phyloP scores from a whole-genome alignment of 371 early-diverging fungal species.

The Apophysomyces sp. region DNA sequence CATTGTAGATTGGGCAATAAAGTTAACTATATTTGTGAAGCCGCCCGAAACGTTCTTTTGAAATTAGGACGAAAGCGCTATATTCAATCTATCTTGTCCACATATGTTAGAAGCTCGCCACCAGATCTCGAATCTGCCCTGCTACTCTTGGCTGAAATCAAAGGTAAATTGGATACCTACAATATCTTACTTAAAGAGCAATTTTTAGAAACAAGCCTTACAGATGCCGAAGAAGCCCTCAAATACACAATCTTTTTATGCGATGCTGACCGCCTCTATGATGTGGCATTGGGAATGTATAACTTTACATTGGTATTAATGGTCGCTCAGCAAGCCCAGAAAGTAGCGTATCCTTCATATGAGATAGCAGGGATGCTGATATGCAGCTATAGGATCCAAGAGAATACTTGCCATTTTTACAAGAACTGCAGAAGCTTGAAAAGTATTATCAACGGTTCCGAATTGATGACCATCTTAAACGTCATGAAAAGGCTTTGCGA shows the following conservation, averaged over 20 bases:
- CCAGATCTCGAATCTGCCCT: slow-evolving; percentile 87
- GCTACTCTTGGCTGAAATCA: slow-evolving; percentile 58
- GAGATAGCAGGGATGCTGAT: background rate
- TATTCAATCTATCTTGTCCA: slow-evolving; percentile 83
- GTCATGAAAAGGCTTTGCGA: slow-evolving; percentile 66
- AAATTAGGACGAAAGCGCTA: slow-evolving; percentile 60
- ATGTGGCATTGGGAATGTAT: slow-evolving; percentile 94
- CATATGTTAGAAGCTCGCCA: slow-evolving; percentile 82
- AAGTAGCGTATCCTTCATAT: slow-evolving; percentile 21
- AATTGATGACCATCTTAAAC: slow-evolving; percentile 86
- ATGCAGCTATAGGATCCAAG: slow-evolving; percentile 72
- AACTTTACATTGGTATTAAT: slow-evolving; percentile 89
- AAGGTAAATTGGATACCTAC: slow-evolving; percentile 25
- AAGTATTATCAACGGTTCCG: slow-evolving; percentile 77
- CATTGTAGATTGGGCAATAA: slow-evolving; percentile 48
- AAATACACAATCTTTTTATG: slow-evolving; percentile 92
- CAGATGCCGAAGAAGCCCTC: slow-evolving; percentile 81
- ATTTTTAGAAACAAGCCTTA: slow-evolving; percentile 39
- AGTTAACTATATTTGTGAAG: slow-evolving; percentile 78
- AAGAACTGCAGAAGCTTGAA: slow-evolving; percentile 74
- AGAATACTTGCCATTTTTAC: slow-evolving; percentile 91
- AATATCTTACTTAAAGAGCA: slow-evolving; percentile 16
- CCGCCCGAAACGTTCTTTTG: slow-evolving; percentile 66
- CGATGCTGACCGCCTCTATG: slow-evolving; percentile 82
- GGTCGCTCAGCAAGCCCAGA: slow-evolving; percentile 95